Percentiles rank a stretch among this genome's conserved stretches.
These are phyloP conservation scores for Cyclotella distinguenda DNA, from an alignment of 108 stramenopile genomes.

Conservation along the genomic window DNA sequence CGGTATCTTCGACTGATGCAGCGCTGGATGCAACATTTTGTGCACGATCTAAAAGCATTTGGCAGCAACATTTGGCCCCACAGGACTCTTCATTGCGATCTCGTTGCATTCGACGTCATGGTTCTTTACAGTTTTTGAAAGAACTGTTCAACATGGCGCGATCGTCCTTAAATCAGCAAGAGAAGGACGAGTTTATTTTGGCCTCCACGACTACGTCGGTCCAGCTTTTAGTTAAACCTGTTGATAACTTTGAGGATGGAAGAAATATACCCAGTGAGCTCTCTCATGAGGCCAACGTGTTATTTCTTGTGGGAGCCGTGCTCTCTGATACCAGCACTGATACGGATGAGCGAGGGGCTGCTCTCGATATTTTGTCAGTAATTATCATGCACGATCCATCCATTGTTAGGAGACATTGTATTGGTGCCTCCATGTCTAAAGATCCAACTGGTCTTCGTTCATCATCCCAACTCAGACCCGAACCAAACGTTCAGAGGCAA, in stretches of 20 bases:
- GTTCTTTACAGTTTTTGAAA: slow-evolving; percentile 73
- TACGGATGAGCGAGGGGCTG: slow-evolving; percentile 70
- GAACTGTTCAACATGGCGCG: slow-evolving; percentile 89
- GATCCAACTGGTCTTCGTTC: slow-evolving; percentile 12
- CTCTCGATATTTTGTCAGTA: slow-evolving; percentile 73
- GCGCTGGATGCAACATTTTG: not conserved
- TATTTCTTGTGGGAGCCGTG: slow-evolving; percentile 65
- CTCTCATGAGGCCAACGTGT: slow-evolving; percentile 48
- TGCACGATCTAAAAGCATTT: slow-evolving; percentile 34
- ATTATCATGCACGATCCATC: slow-evolving; percentile 79
- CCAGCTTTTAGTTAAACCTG: slow-evolving; percentile 6
- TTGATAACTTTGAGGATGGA: not conserved
- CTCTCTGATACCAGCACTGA: slow-evolving; percentile 76
- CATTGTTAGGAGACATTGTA: slow-evolving; percentile 65
- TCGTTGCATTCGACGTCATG: slow-evolving; percentile 61
- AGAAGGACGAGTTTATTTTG: slow-evolving; percentile 84
- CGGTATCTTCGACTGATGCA: not conserved
- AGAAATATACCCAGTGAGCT: not conserved
- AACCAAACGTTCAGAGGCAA: slow-evolving; percentile 63
- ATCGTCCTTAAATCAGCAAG: slow-evolving; percentile 73
- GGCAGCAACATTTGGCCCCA: slow-evolving; percentile 82
- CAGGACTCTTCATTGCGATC: slow-evolving; percentile 77
- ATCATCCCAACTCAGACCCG: no score
- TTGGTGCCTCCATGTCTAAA: slow-evolving; percentile 36
- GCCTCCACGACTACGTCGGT: slow-evolving; percentile 61